Percentiles rank a stretch among this genome's conserved stretches.
Evolutionary conservation across 176 grass and related monocot species (phyloP).

Genomic region (Microstegium vimineum): DNA sequence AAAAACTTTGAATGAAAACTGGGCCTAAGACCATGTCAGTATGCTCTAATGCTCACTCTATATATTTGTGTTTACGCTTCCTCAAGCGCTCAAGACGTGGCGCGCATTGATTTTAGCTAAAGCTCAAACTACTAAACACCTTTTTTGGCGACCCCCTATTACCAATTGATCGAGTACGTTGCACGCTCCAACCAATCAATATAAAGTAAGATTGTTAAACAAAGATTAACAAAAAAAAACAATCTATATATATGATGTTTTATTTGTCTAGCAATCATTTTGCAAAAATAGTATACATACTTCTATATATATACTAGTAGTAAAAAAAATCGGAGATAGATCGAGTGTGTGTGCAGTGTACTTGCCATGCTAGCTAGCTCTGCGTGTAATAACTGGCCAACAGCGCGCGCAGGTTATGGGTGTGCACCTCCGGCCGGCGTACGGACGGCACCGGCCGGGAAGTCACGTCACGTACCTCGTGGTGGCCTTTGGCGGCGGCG

Average conservation of each 20-base stretch:
- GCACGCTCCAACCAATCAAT: not conserved
- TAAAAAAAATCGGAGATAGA: too few relatives aligned
- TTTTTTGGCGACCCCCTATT: not conserved
- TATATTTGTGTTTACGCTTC: not conserved
- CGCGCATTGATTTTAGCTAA: not conserved
- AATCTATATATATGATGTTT: not conserved
- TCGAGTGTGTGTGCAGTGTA: too few relatives aligned
- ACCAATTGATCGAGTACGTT: not conserved
- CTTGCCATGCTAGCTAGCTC: too few relatives aligned
- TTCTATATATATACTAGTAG: too few relatives aligned
- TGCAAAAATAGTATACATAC: not conserved
- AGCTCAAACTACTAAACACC: not conserved
- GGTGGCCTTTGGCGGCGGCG: slow-evolving; percentile 64
- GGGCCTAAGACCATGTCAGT: too few relatives aligned
- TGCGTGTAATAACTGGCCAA: too few relatives aligned
- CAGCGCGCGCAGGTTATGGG: not conserved
- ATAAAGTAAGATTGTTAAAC: not conserved
- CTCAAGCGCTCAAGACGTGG: not conserved
- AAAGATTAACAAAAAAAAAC: not conserved
- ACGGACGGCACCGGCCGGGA: too few relatives aligned
- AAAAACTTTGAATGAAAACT: too few relatives aligned
- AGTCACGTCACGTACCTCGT: slow-evolving; percentile 53
- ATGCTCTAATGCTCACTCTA: not conserved
- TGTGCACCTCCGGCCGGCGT: not conserved
- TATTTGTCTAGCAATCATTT: not conserved